A percentile compares a stretch with the other conserved stretches of the same genome.
phyloP scores from a whole-genome alignment of 2,329 filamentous ascomycete species.

The Nothomitra cinnamomea region DNA sequence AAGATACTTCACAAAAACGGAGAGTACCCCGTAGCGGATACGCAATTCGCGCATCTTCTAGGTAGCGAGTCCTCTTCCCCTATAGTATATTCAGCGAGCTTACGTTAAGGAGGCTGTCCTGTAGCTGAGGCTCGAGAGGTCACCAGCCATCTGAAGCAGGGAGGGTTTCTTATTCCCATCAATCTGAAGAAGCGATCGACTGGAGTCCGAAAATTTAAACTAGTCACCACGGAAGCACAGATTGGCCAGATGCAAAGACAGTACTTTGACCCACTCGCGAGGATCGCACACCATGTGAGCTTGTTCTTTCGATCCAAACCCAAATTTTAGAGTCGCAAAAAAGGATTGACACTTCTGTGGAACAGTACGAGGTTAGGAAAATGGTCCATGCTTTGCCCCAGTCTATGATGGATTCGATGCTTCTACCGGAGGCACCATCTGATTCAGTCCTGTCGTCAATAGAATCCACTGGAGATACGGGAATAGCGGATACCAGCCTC shows the following conservation, averaged over 20 bases:
- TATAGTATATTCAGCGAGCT: not conserved
- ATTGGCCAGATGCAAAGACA: not conserved
- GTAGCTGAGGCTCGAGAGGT: not conserved
- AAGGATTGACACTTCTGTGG: too few relatives aligned
- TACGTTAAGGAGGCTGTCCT: not conserved
- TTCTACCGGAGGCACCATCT: not conserved
- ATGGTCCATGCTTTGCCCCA: not conserved
- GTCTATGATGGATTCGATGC: not conserved
- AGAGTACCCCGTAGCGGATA: slow-evolving; percentile 10
- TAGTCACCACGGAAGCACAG: not conserved
- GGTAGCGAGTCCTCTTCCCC: not conserved
- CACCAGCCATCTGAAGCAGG: not conserved
- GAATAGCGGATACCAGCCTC: not conserved
- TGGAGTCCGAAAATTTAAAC: not conserved
- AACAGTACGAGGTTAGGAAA: not conserved
- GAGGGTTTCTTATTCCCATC: not conserved
- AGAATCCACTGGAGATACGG: not conserved
- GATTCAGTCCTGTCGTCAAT: not conserved
- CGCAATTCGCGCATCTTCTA: slow-evolving; percentile 9
- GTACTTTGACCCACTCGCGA: slow-evolving; percentile 1
- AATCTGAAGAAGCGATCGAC: not conserved
- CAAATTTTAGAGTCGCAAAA: not conserved
- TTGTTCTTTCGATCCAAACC: not conserved
- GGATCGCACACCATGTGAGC: slow-evolving; percentile 1
- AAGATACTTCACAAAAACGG: slow-evolving; percentile 9